Evolutionary conservation across 1,284 basidiomycete genomes (phyloP).

Genomic region (Spongispora temasekensis): DNA sequence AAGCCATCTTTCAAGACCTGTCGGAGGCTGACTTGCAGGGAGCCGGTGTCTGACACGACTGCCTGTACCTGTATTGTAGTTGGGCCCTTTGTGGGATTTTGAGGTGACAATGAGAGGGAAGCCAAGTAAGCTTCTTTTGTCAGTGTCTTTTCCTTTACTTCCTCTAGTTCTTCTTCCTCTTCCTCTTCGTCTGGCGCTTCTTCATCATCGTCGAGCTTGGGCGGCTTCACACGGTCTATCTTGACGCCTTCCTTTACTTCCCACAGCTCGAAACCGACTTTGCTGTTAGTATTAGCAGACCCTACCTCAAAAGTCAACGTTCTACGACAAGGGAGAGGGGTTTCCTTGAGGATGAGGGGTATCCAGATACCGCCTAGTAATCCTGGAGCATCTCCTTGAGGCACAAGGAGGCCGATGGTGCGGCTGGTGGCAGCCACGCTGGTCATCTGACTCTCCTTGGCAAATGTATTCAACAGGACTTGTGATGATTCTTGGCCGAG

Average conservation of each 20-base stretch:
- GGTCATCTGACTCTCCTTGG: slow-evolving; percentile 45
- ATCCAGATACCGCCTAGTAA: slow-evolving; percentile 63
- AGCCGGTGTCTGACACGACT: slow-evolving; percentile 50
- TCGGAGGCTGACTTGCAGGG: slow-evolving; percentile 49
- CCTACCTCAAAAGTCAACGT: slow-evolving; percentile 71
- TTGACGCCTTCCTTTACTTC: slow-evolving; percentile 84
- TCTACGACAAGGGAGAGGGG: slow-evolving; percentile 79
- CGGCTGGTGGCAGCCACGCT: slow-evolving; percentile 58
- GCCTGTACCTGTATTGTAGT: slow-evolving; percentile 68
- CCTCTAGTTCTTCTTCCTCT: slow-evolving; percentile 60
- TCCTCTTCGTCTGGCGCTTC: slow-evolving; percentile 54
- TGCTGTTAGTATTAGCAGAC: slow-evolving; percentile 50
- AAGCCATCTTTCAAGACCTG: slow-evolving; percentile 46
- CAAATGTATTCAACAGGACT: slow-evolving; percentile 51
- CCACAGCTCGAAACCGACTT: slow-evolving; percentile 82
- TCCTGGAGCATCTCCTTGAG: slow-evolving; percentile 51
- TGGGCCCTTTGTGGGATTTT: slow-evolving; percentile 50
- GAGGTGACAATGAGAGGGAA: slow-evolving; percentile 52
- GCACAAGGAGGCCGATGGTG: slow-evolving; percentile 83
- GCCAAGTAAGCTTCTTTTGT: slow-evolving; percentile 64
- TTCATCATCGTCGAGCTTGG: slow-evolving; percentile 50
- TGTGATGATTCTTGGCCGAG: slow-evolving; percentile 55
- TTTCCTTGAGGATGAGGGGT: slow-evolving; percentile 69
- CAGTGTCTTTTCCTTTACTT: slow-evolving; percentile 68
- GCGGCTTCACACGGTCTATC: slow-evolving; percentile 64